Evolutionary conservation across 140 eudicot species (phyloP).

Genomic region (Erigeron philadelphicus): DNA sequence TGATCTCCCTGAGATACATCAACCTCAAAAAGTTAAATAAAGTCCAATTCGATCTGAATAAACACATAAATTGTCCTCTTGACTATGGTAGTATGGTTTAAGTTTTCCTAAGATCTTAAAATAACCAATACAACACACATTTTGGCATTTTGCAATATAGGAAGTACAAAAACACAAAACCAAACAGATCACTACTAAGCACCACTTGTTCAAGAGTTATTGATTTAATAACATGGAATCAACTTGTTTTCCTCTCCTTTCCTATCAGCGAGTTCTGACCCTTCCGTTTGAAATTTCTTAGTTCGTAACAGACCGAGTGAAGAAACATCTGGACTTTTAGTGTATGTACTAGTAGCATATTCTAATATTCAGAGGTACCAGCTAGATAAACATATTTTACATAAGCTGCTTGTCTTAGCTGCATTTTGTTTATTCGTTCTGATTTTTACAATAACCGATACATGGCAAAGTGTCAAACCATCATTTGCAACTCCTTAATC

Average conservation of each 20-base stretch:
- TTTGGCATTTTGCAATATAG: not conserved
- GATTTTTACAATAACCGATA: too few relatives aligned
- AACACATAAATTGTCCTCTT: constrained; percentile 8
- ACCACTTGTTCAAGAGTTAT: not conserved
- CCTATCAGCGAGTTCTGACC: too few relatives aligned
- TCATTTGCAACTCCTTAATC: too few relatives aligned
- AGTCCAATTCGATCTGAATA: constrained; percentile 10
- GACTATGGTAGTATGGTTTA: not conserved
- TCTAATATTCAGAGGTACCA: too few relatives aligned
- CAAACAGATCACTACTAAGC: not conserved
- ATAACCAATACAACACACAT: constrained; percentile 14
- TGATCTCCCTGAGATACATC: constrained; percentile 58
- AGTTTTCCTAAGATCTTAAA: not conserved
- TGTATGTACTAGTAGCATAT: too few relatives aligned
- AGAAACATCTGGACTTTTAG: too few relatives aligned
- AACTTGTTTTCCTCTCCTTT: not conserved
- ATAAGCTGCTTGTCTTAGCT: too few relatives aligned
- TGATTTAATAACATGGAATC: not conserved
- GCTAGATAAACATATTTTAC: too few relatives aligned
- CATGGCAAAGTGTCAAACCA: too few relatives aligned
- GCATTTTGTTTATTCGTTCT: too few relatives aligned
- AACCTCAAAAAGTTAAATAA: constrained; percentile 19
- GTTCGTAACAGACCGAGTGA: too few relatives aligned
- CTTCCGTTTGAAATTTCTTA: too few relatives aligned
- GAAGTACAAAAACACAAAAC: not conserved